Evolutionary conservation across 176 grass and related monocot genomes (phyloP), one percentile per base, ranked within the genome.

Genomic region (Neostapfia colusana): DNA sequence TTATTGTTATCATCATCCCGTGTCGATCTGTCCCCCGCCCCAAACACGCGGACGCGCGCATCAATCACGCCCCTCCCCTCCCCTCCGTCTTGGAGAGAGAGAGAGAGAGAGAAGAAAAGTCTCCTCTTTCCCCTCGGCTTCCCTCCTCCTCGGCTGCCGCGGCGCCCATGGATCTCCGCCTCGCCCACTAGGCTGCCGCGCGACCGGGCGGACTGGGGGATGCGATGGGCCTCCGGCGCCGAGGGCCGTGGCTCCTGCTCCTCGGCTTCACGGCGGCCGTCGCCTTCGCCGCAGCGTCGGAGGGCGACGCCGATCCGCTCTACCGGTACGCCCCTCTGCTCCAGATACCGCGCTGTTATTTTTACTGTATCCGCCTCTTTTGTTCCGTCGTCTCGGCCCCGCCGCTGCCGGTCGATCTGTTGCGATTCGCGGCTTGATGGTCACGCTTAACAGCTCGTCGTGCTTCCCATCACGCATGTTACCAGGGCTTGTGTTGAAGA

Each of bases 401-500:
- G 31, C 31, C 31, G n/a, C n/a, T 3, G 31, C 31, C 31, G 31
- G 31, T 31, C n/a, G n/a, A n/a, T n/a, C n/a, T n/a, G n/a, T n/a
- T n/a, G n/a, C n/a, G n/a, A n/a, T n/a, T n/a, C n/a, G n/a, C n/a
- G 70, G 18, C 16, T 43, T 78, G 14, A 78, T 38, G 43, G 17
- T 5, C 44, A 34, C 23, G 39, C 63, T 31, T 79, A 49, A 65
- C 21, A 0, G 7, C 10, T 66, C 44, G 1, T 66, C 44, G 1
- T 42, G 39, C 63, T 31, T 28, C 4, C 57, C 20, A 37, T 42
- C 34, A 6, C n/a, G n/a, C n/a, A n/a, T 21, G 25, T 73, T 46
- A 20, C 7, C 84, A 98, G 95, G 28, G 28, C 78, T 53, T 95
- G 92, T 43, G 83, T 88, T 23, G 55, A 92, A 6, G 55, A 88